Evolutionary conservation across 179 eudicot genomes (phyloP), one percentile per base, ranked within the genome.

Genomic region (Beta lomatogona): DNA sequence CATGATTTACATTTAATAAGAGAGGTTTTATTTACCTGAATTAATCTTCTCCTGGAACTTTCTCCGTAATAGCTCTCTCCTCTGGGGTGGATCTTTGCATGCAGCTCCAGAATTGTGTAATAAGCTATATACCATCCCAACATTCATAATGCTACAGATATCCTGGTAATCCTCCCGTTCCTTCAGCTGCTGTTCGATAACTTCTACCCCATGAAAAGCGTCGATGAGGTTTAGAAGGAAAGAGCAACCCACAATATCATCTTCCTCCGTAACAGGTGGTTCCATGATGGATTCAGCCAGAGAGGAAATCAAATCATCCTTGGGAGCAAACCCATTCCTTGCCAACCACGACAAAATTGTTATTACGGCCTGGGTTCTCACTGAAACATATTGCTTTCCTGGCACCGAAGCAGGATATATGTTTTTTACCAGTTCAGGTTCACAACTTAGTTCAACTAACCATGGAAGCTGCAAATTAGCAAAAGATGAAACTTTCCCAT

Each of bases 111-210:
- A 87, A 81, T 90, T 97, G 83, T 94, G 93, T 81, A 97, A 78
- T 82, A 87, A 89, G 83, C 98, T 89, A 88, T 94, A 97, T n/a
- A 88, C 82, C 98, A 97, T 94, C 79, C 99, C 99, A 52, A 90
- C 91, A 89, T 92, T 90, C 99, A 97, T 97, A 77, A 97, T 91
- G 84, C 97, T 97, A 80, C 88, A 90, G 61, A 89, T 88, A 85
- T 94, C 97, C 82, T 88, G 83, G 80, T 97, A 97, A 57, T 88
- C 88, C 76, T 89, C 91, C 88, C 99, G 92, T 58, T 73, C 84
- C 79, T 85, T 91, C 85, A 97, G 88, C 79, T 94, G 93, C 80
- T 92, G 91, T 85, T 97, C 99, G 74, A 97, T 94, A 85, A 97
- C 83, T 88, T 93, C 92, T 79, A 93, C 99, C 79, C 99, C 99